Evolutionary conservation across 106 monocot species (phyloP).

Genomic region (Cymbidium sinense): DNA sequence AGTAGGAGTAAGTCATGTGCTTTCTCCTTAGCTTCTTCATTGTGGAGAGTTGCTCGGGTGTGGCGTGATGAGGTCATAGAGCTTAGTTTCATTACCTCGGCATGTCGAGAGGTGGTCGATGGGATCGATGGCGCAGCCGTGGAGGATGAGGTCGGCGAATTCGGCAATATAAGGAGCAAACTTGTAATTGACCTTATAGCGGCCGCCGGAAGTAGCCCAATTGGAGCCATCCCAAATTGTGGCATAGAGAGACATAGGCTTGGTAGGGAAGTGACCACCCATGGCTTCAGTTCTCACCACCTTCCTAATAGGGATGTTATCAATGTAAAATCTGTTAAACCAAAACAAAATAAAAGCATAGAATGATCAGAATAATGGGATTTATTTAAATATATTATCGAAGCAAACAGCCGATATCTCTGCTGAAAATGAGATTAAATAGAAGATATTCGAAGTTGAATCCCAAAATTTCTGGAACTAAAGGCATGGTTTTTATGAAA

Average conservation of each 20-base stretch:
- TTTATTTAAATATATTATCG: too few relatives aligned
- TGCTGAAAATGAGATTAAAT: too few relatives aligned
- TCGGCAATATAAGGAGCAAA: slow-evolving; percentile 55
- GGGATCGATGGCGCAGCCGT: slow-evolving; percentile 54
- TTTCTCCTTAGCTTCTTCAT: slow-evolving; percentile 35
- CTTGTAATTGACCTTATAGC: slow-evolving; percentile 71
- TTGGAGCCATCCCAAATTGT: slow-evolving; percentile 72
- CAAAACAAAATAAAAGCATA: background rate
- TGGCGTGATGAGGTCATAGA: slow-evolving; percentile 6
- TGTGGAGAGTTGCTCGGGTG: slow-evolving; percentile 14
- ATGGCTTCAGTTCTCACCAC: slow-evolving; percentile 31
- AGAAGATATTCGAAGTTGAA: too few relatives aligned
- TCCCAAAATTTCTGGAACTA: too few relatives aligned
- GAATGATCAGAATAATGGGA: background rate
- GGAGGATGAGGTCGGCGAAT: slow-evolving; percentile 49
- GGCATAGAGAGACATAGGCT: slow-evolving; percentile 69
- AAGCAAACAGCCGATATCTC: too few relatives aligned
- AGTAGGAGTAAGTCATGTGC: slow-evolving; percentile 55
- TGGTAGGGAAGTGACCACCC: slow-evolving; percentile 51
- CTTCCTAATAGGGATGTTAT: slow-evolving; percentile 51
- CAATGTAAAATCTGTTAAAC: slow-evolving; percentile 61
- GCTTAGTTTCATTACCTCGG: slow-evolving; percentile 3
- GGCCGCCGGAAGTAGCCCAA: slow-evolving; percentile 70
- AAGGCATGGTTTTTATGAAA: background rate
- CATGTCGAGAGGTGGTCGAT: slow-evolving; percentile 31